phyloP scores from a whole-genome alignment of 768 basidiomycete genomes.

The Tylopilus balloui region DNA sequence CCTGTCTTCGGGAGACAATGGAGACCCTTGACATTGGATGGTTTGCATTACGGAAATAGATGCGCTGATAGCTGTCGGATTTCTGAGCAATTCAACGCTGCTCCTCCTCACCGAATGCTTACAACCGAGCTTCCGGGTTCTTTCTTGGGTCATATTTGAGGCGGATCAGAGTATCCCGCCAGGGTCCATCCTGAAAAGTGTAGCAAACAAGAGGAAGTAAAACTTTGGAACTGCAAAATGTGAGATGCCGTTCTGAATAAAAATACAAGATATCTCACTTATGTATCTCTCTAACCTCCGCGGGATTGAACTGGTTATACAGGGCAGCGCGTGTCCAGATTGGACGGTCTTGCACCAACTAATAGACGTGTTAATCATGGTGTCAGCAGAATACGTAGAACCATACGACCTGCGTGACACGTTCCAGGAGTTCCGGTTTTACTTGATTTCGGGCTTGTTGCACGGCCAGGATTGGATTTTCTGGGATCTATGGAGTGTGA shows the following conservation, averaged over 20 bases:
- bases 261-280: slow-evolving; percentile 48
- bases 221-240: slow-evolving; percentile 61
- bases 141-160: slow-evolving; percentile 88
- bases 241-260: slow-evolving; percentile 1
- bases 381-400: slow-evolving; percentile 4
- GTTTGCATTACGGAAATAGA: slow-evolving; percentile 86
- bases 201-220: slow-evolving; percentile 80
- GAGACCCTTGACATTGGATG: slow-evolving; percentile 77
- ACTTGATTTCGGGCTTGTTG: slow-evolving; percentile 54
- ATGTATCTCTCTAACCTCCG: slow-evolving; percentile 66
- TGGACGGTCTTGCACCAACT: slow-evolving; percentile 74
- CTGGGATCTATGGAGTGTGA: slow-evolving; percentile 49
- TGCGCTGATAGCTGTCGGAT: slow-evolving; percentile 77
- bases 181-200: slow-evolving; percentile 91
- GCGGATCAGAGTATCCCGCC: slow-evolving; percentile 82
- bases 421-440: slow-evolving; percentile 50
- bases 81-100: slow-evolving; percentile 1
- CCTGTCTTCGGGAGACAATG: slow-evolving; percentile 58
- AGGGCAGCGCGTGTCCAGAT: slow-evolving; percentile 88
- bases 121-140: slow-evolving; percentile 73
- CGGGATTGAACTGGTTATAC: slow-evolving; percentile 70
- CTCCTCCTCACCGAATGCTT: slow-evolving; percentile 27
- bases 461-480: slow-evolving; percentile 56
- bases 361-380: background rate
- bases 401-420: slow-evolving; percentile 46